These are phyloP conservation scores for Rhexocercosporidium sp. DNA, from an alignment of 2,329 filamentous ascomycete genomes.

Conservation along the genomic window DNA sequence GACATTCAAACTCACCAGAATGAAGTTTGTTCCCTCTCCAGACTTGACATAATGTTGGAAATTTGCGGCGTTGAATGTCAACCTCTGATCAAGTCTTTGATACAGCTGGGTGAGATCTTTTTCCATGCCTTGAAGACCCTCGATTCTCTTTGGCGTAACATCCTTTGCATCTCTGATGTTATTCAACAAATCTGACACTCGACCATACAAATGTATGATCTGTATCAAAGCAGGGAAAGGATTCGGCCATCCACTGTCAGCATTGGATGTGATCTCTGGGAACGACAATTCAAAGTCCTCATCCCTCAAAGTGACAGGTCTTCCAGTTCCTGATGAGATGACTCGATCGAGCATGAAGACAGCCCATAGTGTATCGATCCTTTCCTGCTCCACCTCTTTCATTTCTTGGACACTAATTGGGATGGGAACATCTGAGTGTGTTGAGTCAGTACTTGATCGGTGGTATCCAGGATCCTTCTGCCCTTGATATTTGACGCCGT, in stretches of 20 bases:
- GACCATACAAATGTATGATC: constrained; percentile 85
- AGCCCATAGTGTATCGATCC: constrained; percentile 88
- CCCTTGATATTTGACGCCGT: constrained; percentile 69
- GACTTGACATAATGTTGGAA: constrained; percentile 84
- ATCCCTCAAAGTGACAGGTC: constrained; percentile 82
- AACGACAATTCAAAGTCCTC: constrained; percentile 85
- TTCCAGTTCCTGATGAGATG: constrained; percentile 85
- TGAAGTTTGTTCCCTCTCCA: constrained; percentile 85
- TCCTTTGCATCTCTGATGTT: constrained; percentile 76
- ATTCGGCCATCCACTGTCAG: constrained; percentile 71
- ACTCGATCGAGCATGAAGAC: constrained; percentile 87
- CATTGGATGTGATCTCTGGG: constrained; percentile 54
- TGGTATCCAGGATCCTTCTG: constrained; percentile 41
- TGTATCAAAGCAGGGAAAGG: constrained; percentile 82
- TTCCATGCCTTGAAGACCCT: constrained; percentile 77
- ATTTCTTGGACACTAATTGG: constrained; percentile 55
- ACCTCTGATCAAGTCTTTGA: constrained; percentile 72
- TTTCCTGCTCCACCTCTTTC: constrained; percentile 76
- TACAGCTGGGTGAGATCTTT: constrained; percentile 74
- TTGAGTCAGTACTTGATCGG: constrained; percentile 48
- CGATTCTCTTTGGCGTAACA: constrained; percentile 75
- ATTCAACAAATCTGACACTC: constrained; percentile 84
- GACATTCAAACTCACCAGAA: constrained; percentile 77
- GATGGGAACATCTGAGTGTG: constrained; percentile 46
- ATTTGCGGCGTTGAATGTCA: constrained; percentile 85